phyloP scores from a whole-genome alignment of 257 asterid genomes.

The Agastache rugosa region DNA sequence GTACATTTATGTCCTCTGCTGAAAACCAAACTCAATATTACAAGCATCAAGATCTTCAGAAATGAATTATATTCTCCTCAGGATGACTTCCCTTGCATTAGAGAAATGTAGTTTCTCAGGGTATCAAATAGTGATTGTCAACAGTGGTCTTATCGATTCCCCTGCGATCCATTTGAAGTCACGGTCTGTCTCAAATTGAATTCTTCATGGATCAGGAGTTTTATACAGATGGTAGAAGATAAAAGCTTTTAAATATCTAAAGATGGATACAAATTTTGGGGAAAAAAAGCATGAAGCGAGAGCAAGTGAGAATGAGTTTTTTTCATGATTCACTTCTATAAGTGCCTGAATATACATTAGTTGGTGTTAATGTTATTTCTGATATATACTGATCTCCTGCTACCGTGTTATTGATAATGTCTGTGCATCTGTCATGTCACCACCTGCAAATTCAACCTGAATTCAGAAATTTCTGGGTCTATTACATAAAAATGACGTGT shows the following conservation, averaged over 20 bases:
- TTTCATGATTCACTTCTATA: background rate
- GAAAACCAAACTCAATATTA: conserved; percentile 15
- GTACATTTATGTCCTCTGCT: conserved; percentile 5
- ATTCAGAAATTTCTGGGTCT: conserved; percentile 15
- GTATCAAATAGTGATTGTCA: conserved; percentile 10
- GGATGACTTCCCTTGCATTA: conserved; percentile 25
- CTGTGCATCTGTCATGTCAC: background rate
- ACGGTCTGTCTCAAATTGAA: conserved; percentile 18
- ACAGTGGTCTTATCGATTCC: conserved; percentile 19
- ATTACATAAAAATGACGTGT: background rate
- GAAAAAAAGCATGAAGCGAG: conserved; percentile 7
- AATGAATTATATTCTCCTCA: conserved; percentile 15
- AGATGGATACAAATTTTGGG: background rate
- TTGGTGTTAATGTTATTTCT: conserved; percentile 11
- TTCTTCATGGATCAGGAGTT: conserved; percentile 11
- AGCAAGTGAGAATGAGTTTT: conserved; percentile 4
- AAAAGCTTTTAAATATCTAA: background rate
- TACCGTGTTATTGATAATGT: background rate
- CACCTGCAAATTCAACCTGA: conserved; percentile 15
- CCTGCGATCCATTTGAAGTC: conserved; percentile 23
- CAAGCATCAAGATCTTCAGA: background rate
- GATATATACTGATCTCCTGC: conserved; percentile 6
- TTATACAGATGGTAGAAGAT: background rate
- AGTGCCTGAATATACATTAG: background rate
- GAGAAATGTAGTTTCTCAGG: conserved; percentile 21